Conservation (phyloP, 257 asterid species). For the Eucommia ulmoides region DNA sequence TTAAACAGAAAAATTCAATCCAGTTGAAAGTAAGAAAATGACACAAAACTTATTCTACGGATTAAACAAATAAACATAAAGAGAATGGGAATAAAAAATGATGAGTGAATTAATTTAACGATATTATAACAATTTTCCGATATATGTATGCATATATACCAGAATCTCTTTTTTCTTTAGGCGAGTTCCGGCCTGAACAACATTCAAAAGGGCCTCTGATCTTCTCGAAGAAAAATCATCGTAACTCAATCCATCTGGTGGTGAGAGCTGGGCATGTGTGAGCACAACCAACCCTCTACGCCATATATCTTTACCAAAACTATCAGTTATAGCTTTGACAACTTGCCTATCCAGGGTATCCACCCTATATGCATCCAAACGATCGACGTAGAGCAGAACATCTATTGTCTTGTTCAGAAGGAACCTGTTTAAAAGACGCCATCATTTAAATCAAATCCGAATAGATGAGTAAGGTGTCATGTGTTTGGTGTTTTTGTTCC, state of each 20-base stretch:
- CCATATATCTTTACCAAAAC: constrained; percentile 84
- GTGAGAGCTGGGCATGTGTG: constrained; percentile 96
- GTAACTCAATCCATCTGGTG: constrained; percentile 86
- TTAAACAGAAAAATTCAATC: too few species aligned
- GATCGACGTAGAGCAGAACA: constrained; percentile 93
- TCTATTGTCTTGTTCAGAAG: constrained; percentile 87
- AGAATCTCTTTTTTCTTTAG: constrained; percentile 46
- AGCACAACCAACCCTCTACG: constrained; percentile 70
- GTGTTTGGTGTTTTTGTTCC: too few species aligned
- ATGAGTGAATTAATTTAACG: too few species aligned
- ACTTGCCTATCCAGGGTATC: constrained; percentile 86
- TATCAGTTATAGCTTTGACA: constrained; percentile 75
- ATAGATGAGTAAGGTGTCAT: too few species aligned
- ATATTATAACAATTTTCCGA: too few species aligned
- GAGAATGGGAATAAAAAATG: too few species aligned
- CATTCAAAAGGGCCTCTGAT: constrained; percentile 76
- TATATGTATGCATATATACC: too few species aligned
- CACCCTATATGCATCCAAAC: constrained; percentile 92
- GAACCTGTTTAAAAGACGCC: constrained; percentile 42
- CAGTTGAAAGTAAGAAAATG: too few species aligned
- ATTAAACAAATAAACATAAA: too few species aligned
- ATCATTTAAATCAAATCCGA: too few species aligned
- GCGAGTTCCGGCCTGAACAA: constrained; percentile 66
- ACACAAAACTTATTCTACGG: too few species aligned
- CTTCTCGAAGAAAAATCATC: constrained; percentile 77